These are phyloP conservation scores for Amanita inopinata DNA, from an alignment of 768 basidiomycete genomes.

Conservation along the genomic window DNA sequence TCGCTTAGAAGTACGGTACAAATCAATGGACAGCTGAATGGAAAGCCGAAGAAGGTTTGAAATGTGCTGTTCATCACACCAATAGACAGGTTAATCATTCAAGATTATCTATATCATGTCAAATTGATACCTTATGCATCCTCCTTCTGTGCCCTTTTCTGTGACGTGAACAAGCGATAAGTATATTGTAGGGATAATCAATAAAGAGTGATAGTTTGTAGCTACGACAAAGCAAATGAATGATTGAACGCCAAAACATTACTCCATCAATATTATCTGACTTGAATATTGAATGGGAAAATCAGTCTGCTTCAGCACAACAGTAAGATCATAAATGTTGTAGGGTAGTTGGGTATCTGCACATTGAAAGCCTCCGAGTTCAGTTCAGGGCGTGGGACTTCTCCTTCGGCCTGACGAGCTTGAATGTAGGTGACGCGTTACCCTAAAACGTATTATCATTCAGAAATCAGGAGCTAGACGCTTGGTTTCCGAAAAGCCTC, in stretches of 20 bases:
- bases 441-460: constrained; percentile 13
- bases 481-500: neutral
- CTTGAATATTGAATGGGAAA: neutral
- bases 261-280: neutral
- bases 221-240: constrained; percentile 6
- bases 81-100: no score
- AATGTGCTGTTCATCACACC: no score
- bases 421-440: constrained; percentile 21
- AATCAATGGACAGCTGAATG: constrained; percentile 11
- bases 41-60: neutral
- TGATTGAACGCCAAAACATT: neutral
- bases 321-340: neutral
- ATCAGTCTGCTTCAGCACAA: neutral
- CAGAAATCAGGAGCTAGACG: neutral
- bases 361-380: neutral
- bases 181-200: neutral
- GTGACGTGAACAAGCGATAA: neutral
- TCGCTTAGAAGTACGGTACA: constrained; percentile 41
- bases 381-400: neutral
- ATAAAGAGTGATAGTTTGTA: constrained; percentile 3
- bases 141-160: neutral
- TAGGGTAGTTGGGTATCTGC: neutral
- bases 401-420: constrained; percentile 3
- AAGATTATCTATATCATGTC: neutral
- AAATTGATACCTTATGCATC: neutral